Evolutionary conservation across 306 rosid species (phyloP).

Genomic region (Trifolium pratense): DNA sequence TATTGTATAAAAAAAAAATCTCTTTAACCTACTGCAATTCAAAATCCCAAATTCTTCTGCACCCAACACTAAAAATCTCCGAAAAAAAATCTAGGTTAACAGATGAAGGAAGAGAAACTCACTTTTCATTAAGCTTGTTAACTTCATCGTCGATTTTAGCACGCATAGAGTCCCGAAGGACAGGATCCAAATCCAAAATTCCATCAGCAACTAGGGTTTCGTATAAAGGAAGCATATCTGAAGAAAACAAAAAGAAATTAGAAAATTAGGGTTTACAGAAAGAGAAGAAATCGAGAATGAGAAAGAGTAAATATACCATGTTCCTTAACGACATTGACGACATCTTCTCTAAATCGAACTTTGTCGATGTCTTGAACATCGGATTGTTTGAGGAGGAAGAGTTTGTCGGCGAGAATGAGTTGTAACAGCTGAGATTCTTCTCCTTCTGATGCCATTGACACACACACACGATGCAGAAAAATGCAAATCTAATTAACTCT

Average conservation of each 20-base stretch:
- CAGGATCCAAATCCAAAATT: slow-evolving; percentile 73
- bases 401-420: slow-evolving; percentile 81
- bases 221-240: slow-evolving; percentile 84
- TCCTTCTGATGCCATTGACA: slow-evolving; percentile 62
- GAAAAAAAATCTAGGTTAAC: no score
- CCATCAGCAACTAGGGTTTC: slow-evolving; percentile 79
- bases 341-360: slow-evolving; percentile 81
- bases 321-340: slow-evolving; percentile 66
- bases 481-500: background rate
- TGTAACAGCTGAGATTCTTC: slow-evolving; percentile 86
- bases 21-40: no score
- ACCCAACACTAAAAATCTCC: background rate
- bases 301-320: slow-evolving; percentile 54
- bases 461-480: slow-evolving; percentile 17
- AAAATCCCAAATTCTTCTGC: slow-evolving; percentile 25
- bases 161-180: slow-evolving; percentile 72
- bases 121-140: slow-evolving; percentile 90
- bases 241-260: background rate
- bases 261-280: background rate
- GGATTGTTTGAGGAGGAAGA: slow-evolving; percentile 74
- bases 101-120: no score
- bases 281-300: background rate
- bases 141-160: slow-evolving; percentile 75
- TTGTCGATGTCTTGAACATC: slow-evolving; percentile 93
- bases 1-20: no score